Percentiles rank a stretch among this genome's conserved stretches.
Conservation (phyloP, 2,329 filamentous ascomycete genomes). For the Scolecobasidium constrictum region DNA sequence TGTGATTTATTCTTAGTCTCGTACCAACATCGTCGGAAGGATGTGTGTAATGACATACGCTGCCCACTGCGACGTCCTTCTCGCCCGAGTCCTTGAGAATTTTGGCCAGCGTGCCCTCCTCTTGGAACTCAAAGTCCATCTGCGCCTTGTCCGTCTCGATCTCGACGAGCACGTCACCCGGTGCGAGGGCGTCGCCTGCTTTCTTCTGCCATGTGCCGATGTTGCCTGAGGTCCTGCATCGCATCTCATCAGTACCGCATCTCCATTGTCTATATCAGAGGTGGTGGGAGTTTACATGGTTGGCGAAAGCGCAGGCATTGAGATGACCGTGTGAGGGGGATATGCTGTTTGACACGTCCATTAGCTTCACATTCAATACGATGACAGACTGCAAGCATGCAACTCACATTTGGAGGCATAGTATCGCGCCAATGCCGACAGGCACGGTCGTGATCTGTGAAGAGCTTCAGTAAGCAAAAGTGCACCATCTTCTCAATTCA, state of each 20-base stretch:
- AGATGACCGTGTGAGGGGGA: conserved; percentile 88
- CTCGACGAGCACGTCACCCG: conserved; percentile 92
- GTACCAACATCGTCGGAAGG: too few relatives aligned
- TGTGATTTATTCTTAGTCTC: too few relatives aligned
- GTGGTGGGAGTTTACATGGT: conserved; percentile 54
- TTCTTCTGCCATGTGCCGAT: conserved; percentile 99
- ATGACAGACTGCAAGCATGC: background rate
- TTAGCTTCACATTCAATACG: conserved; percentile 19
- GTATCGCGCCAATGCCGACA: conserved; percentile 52
- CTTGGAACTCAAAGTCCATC: conserved; percentile 99
- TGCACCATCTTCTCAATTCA: background rate
- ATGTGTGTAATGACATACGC: conserved; percentile 52
- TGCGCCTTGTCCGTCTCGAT: conserved; percentile 99
- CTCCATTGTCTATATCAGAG: too few relatives aligned
- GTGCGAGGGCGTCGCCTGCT: conserved; percentile 72
- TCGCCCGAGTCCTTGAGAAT: conserved; percentile 83
- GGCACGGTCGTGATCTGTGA: conserved; percentile 34
- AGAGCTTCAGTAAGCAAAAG: background rate
- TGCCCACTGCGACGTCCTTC: conserved; percentile 90
- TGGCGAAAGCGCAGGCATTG: conserved; percentile 94
- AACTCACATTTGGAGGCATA: conserved; percentile 58
- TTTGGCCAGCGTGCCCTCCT: conserved; percentile 92
- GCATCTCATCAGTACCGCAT: too few relatives aligned
- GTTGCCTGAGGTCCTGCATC: conserved; percentile 69
- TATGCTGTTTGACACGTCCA: conserved; percentile 53